phyloP scores from a whole-genome alignment of 768 basidiomycete genomes.

The Tubosaeta sp. region DNA sequence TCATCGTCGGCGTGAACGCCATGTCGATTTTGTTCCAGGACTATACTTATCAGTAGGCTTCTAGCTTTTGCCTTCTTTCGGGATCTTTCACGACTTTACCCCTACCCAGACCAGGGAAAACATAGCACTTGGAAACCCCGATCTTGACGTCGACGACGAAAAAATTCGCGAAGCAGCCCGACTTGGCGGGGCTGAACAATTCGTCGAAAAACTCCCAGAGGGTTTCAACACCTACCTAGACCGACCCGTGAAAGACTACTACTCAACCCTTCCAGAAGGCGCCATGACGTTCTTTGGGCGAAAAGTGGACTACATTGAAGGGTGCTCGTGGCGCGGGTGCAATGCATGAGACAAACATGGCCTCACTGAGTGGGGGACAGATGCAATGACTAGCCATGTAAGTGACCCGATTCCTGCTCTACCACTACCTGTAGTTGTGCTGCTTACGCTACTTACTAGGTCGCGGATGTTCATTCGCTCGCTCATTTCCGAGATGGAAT shows the following conservation, averaged over 20 bases:
- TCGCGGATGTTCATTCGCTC: slow-evolving; percentile 78
- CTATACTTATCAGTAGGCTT: too few species aligned
- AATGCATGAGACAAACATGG: slow-evolving; percentile 34
- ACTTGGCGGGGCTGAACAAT: slow-evolving; percentile 64
- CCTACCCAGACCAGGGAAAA: too few species aligned
- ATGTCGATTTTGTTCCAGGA: slow-evolving; percentile 78
- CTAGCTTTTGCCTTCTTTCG: too few species aligned
- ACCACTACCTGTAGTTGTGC: neutral
- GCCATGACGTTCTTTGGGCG: slow-evolving; percentile 58
- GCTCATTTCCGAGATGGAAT: slow-evolving; percentile 40
- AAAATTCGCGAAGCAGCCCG: slow-evolving; percentile 60
- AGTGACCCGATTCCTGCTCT: slow-evolving; percentile 24
- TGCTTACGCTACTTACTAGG: too few species aligned
- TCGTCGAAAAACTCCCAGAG: slow-evolving; percentile 61
- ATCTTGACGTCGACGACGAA: slow-evolving; percentile 10
- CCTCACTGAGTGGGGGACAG: slow-evolving; percentile 59
- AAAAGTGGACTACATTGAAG: slow-evolving; percentile 43
- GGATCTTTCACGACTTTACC: too few species aligned
- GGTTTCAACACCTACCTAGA: slow-evolving; percentile 70
- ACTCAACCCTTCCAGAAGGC: slow-evolving; percentile 33
- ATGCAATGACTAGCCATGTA: slow-evolving; percentile 73
- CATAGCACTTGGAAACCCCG: too few species aligned
- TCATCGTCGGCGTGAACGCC: slow-evolving; percentile 70
- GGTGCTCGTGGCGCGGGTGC: slow-evolving; percentile 43
- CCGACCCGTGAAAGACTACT: slow-evolving; percentile 67